A percentile compares a stretch with the other conserved stretches of the same genome.
phyloP scores from a whole-genome alignment of 116 monocot genomes.

The Trichopus zeylanicus region DNA sequence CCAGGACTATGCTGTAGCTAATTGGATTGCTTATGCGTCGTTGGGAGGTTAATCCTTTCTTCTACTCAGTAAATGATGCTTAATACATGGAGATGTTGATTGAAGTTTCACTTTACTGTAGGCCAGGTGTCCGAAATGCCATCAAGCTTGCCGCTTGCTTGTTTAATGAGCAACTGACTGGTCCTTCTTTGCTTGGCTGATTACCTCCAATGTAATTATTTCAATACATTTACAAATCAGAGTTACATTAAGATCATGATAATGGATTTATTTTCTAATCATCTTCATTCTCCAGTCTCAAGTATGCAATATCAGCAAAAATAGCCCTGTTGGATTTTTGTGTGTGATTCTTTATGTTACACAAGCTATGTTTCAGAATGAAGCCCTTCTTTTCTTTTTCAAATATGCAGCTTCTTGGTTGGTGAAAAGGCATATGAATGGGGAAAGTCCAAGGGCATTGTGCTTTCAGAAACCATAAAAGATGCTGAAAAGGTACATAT shows the following conservation, averaged over 20 bases:
- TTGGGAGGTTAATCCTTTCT: background rate
- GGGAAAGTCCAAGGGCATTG: constrained; percentile 68
- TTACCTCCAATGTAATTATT: constrained; percentile 80
- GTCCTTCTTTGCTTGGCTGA: constrained; percentile 73
- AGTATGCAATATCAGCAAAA: no score
- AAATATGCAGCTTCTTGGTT: constrained; percentile 82
- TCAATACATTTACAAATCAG: background rate
- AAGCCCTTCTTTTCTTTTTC: background rate
- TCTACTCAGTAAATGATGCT: background rate
- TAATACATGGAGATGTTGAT: constrained; percentile 5
- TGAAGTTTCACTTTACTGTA: constrained; percentile 31
- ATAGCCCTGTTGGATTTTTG: background rate
- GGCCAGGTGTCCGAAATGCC: constrained; percentile 86
- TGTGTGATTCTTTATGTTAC: background rate
- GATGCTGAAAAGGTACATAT: constrained; percentile 43
- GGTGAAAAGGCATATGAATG: constrained; percentile 87
- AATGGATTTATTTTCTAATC: background rate
- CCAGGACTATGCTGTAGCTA: background rate
- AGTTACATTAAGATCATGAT: background rate
- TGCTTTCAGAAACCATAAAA: constrained; percentile 25
- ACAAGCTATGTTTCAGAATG: background rate
- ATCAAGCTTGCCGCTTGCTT: constrained; percentile 68
- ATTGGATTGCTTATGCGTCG: background rate
- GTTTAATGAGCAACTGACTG: constrained; percentile 63
- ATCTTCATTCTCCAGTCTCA: background rate